Evolutionary conservation across 306 rosid genomes (phyloP).

Genomic region (Ammopiptanthus mongolicus): DNA sequence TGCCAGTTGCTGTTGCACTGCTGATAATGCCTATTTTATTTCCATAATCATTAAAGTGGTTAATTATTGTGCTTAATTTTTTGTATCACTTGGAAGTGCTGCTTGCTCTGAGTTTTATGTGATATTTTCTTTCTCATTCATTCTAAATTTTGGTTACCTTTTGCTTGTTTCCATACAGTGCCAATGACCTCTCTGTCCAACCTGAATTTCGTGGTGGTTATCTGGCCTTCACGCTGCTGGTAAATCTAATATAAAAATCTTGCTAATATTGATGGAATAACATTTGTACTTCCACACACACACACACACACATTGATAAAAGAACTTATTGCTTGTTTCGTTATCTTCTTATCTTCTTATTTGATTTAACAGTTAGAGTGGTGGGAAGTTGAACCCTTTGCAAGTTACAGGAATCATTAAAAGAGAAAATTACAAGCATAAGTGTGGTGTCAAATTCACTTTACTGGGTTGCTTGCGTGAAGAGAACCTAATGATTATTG

Average conservation of each 20-base stretch:
- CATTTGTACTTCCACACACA: neutral
- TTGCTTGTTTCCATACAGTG: conserved; percentile 45
- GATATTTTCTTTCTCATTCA: neutral
- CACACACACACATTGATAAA: neutral
- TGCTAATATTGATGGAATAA: neutral
- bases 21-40: neutral
- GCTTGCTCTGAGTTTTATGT: conserved; percentile 11
- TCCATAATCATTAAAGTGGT: neutral
- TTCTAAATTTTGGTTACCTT: conserved; percentile 7
- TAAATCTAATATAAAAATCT: conserved; percentile 26
- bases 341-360: neutral
- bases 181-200: conserved; percentile 61
- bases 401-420: neutral
- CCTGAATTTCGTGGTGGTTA: conserved; percentile 82
- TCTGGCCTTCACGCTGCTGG: conserved; percentile 82
- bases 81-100: conserved; percentile 8
- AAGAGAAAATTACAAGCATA: neutral
- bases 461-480: conserved; percentile 1
- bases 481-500: too few relatives aligned
- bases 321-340: neutral
- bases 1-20: neutral
- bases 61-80: conserved; percentile 1
- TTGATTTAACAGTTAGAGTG: neutral
- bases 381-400: neutral
- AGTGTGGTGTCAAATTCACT: neutral